phyloP scores from a whole-genome alignment of 495 filamentous ascomycete species.

The Parathielavia hyrcaniae region DNA sequence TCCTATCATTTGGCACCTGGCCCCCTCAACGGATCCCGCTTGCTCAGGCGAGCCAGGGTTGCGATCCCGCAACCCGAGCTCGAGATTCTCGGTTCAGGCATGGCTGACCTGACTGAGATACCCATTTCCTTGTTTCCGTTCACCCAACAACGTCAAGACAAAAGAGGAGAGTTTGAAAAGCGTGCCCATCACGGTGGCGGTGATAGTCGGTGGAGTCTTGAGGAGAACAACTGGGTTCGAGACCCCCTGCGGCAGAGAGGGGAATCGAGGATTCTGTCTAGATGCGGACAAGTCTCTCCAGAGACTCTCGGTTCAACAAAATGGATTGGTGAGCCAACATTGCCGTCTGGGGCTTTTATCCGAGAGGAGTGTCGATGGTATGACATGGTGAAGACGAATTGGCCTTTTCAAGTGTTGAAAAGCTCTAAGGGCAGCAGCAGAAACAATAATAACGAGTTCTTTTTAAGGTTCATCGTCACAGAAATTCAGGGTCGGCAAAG shows the following conservation, averaged over 20 bases:
- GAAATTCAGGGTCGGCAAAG: not conserved
- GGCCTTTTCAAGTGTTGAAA: not conserved
- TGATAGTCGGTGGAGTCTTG: conserved; percentile 1
- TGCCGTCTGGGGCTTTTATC: not conserved
- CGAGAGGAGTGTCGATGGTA: not conserved
- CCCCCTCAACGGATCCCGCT: not conserved
- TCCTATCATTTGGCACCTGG: conserved; percentile 15
- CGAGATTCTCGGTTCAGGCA: too few relatives aligned
- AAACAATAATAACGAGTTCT: not conserved
- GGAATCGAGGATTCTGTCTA: not conserved
- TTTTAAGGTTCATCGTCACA: conserved; percentile 3
- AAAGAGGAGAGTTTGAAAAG: not conserved
- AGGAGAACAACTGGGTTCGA: not conserved
- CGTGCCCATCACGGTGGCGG: not conserved
- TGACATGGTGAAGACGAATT: not conserved
- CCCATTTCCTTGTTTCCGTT: too few relatives aligned
- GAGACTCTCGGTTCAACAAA: not conserved
- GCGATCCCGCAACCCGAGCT: not conserved
- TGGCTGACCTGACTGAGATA: too few relatives aligned
- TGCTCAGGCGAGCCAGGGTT: too few relatives aligned
- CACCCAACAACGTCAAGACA: not conserved
- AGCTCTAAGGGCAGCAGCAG: too few relatives aligned
- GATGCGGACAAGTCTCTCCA: not conserved
- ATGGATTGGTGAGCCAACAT: not conserved
- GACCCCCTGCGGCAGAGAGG: conserved; percentile 4